Conservation (phyloP, 441 rosid genomes). For the Geranium incanum region DNA sequence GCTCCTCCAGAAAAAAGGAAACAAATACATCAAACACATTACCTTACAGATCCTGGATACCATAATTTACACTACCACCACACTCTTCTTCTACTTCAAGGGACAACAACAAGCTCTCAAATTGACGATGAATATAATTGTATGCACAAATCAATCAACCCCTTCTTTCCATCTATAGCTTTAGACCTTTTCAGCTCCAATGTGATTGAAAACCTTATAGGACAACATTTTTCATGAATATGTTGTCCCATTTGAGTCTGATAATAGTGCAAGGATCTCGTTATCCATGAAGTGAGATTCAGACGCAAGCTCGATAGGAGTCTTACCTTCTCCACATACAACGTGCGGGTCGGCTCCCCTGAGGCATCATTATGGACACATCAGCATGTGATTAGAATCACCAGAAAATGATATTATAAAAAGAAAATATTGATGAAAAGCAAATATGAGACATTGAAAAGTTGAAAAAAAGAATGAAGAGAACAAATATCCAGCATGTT, state of each 20-base stretch:
- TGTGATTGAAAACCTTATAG: constrained; percentile 13
- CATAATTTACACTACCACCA: constrained; percentile 20
- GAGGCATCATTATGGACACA: constrained; percentile 20
- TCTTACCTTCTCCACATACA: constrained; percentile 59
- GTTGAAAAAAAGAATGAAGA: too few species aligned
- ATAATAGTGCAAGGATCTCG: constrained; percentile 55
- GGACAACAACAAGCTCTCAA: constrained; percentile 24
- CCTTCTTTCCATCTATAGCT: constrained; percentile 8
- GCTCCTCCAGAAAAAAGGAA: constrained; percentile 24
- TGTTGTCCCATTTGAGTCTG: constrained; percentile 55
- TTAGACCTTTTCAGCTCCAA: constrained; percentile 19
- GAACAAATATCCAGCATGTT: background rate
- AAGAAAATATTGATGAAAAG: too few species aligned
- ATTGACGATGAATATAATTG: constrained; percentile 23
- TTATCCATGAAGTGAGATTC: constrained; percentile 50
- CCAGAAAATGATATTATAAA: background rate
- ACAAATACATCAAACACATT: constrained; percentile 21
- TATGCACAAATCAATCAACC: constrained; percentile 19
- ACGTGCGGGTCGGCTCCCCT: constrained; percentile 88
- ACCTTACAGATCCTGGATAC: constrained; percentile 23
- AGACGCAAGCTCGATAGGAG: constrained; percentile 50
- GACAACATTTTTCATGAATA: constrained; percentile 11
- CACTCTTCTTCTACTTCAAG: constrained; percentile 22
- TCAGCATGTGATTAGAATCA: background rate
- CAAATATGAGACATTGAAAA: too few species aligned